Base-by-base conservation (phyloP, 2,329 filamentous ascomycete genomes). In the Trichoderma aggressivum region DNA sequence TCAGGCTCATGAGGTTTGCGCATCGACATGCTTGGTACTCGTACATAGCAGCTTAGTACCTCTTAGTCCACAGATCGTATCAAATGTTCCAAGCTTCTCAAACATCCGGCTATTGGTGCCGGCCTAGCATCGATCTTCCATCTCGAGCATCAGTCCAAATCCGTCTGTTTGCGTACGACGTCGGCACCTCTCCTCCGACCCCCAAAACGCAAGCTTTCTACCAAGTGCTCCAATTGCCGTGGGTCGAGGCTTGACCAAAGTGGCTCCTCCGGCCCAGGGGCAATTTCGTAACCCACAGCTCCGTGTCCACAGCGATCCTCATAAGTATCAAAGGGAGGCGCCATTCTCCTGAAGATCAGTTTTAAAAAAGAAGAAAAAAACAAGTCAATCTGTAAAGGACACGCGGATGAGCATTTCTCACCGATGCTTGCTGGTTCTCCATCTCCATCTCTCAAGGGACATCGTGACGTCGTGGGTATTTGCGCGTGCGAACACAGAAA, bases 281-380 rank as follows among this genome's bases (percentile, higher is more conserved):
- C 53, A 67, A 67, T 59, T 67, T 67, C 53, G 64, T 59, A 53
- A 47, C 63, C 61, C 53, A 24, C 14, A 34, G 63, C 63, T n/a
- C 50, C 50, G 53, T 43, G 30, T 55, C 30, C 58, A 61, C 58
- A 61, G 32, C 16, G 30, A 18, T 36, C 62, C 39, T 47, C 16
- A 66, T 21, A 39, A 36, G 50, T 56, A 56, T 66, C 63, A 30
- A 56, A 55, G 32, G 21, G 63, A 56, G 61, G 61, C n/a, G n/a
- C n/a, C 47, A 30, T 32, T 26, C 64, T 67, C 64, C 64, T 67
- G 53, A 67, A 39, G 64, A 67, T 67, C 64, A 67, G 34, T 58
- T 18, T n/a, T 43, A 43, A 43, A 43, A 43, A 43, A 43, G 16
- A 43, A 36, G 32, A 18, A 36, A 14, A 66, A 39, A 24, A 3